Percentiles rank a stretch among this genome's conserved stretches.
Conservation (phyloP, 345 rosid genomes). For the Aquilaria malaccensis region DNA sequence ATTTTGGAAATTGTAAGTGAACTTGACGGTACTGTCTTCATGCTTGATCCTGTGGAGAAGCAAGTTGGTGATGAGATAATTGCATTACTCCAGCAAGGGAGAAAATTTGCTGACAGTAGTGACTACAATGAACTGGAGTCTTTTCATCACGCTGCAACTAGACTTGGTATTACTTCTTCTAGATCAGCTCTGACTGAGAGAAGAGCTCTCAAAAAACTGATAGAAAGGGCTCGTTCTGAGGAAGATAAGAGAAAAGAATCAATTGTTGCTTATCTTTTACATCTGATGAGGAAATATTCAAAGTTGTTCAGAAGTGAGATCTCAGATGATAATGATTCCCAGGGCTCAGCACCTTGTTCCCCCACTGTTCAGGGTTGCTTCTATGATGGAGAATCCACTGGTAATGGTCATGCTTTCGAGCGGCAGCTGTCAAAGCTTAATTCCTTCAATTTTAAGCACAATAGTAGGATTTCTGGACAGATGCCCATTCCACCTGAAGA, state of each 20-base stretch:
- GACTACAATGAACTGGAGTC: conserved; percentile 77
- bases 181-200: conserved; percentile 89
- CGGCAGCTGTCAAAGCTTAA: conserved; percentile 78
- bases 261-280: conserved; percentile 86
- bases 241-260: conserved; percentile 99
- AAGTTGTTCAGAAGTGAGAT: conserved; percentile 83
- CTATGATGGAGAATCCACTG: conserved; percentile 37
- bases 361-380: conserved; percentile 53
- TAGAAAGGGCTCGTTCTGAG: conserved; percentile 87
- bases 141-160: conserved; percentile 79
- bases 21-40: conserved; percentile 54
- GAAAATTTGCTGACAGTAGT: conserved; percentile 50
- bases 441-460: conserved; percentile 63
- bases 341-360: conserved; percentile 82
- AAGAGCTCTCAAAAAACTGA: conserved; percentile 86
- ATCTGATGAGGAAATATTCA: conserved; percentile 92
- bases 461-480: conserved; percentile 55
- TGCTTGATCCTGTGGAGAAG: conserved; percentile 70
- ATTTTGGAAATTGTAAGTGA: conserved; percentile 75
- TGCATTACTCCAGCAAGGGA: conserved; percentile 82
- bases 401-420: conserved; percentile 51
- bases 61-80: conserved; percentile 93
- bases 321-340: conserved; percentile 85
- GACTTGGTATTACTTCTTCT: conserved; percentile 74
- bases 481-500: conserved; percentile 87